Percentiles rank a stretch among this genome's conserved stretches.
Evolutionary conservation across 805 yeast genomes (phyloP).

Genomic region (Schizosaccharomyces osmophilus): DNA sequence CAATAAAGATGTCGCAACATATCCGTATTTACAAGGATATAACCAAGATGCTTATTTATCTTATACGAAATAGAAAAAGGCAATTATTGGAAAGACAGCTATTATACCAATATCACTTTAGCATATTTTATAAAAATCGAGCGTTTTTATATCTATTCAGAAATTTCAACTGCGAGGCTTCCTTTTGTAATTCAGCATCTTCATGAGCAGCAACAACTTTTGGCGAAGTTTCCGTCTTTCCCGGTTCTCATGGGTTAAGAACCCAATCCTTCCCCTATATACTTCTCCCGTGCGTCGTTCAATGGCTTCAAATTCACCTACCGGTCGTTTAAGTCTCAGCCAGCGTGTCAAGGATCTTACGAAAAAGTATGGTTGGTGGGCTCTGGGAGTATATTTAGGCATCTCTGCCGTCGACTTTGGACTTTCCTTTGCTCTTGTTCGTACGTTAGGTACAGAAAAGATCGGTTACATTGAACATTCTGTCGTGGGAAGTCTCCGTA

Average conservation of each 20-base stretch:
- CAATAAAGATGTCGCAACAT: background rate
- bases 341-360: slow-evolving; percentile 30
- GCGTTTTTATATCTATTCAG: too few relatives aligned
- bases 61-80: too few relatives aligned
- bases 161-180: too few relatives aligned
- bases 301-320: background rate
- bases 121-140: too few relatives aligned
- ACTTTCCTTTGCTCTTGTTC: slow-evolving; percentile 57
- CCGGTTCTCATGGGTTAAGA: background rate
- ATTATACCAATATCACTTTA: too few relatives aligned
- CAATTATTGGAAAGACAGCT: too few relatives aligned
- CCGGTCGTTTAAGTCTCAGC: background rate
- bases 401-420: slow-evolving; percentile 63
- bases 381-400: slow-evolving; percentile 59
- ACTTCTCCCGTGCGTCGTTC: background rate
- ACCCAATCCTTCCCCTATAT: background rate
- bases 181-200: background rate
- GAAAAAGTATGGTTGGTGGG: slow-evolving; percentile 77
- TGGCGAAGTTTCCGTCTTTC: background rate
- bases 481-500: slow-evolving; percentile 13
- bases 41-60: background rate
- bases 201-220: background rate
- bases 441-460: slow-evolving; percentile 63
- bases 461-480: slow-evolving; percentile 42
- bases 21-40: background rate